phyloP scores from a whole-genome alignment of 2,329 filamentous ascomycete species.

The Scytalidium lignicola region DNA sequence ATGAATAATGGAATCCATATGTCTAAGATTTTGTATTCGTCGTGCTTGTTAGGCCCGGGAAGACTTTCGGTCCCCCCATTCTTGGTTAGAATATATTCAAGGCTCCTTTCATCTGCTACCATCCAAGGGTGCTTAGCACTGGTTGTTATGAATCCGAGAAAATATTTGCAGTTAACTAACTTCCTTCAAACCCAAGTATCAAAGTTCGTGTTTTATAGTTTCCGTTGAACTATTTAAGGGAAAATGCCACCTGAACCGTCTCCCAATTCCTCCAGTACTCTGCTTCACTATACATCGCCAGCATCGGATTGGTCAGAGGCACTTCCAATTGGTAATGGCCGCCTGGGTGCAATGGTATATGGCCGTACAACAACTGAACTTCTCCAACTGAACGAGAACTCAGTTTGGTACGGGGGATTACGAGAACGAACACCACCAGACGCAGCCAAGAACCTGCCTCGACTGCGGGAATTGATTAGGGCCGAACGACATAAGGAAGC shows the following conservation, averaged over 20 bases:
- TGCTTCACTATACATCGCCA: constrained; percentile 25
- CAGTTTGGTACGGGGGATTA: constrained; percentile 40
- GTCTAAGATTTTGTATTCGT: neutral
- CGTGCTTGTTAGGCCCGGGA: neutral
- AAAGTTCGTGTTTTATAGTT: too few relatives aligned
- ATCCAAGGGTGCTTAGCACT: too few relatives aligned
- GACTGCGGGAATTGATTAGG: constrained; percentile 35
- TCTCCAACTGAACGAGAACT: constrained; percentile 43
- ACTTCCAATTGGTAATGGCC: constrained; percentile 44
- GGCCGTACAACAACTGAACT: constrained; percentile 38
- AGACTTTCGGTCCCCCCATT: neutral
- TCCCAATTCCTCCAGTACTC: constrained; percentile 2
- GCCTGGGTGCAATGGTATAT: constrained; percentile 39
- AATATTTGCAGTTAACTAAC: too few relatives aligned
- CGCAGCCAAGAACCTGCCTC: constrained; percentile 31
- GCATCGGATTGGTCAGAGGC: constrained; percentile 31
- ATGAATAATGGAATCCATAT: too few relatives aligned
- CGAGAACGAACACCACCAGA: constrained; percentile 37
- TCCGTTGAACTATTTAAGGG: too few relatives aligned
- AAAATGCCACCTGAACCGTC: neutral
- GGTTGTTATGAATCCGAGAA: too few relatives aligned
- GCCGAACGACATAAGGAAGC: constrained; percentile 34
- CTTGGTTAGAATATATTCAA: neutral
- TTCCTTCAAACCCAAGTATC: too few relatives aligned
- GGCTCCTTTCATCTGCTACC: neutral